These are phyloP conservation scores for Nidularia pulvinata DNA, from an alignment of 768 basidiomycete species.

Conservation along the genomic window DNA sequence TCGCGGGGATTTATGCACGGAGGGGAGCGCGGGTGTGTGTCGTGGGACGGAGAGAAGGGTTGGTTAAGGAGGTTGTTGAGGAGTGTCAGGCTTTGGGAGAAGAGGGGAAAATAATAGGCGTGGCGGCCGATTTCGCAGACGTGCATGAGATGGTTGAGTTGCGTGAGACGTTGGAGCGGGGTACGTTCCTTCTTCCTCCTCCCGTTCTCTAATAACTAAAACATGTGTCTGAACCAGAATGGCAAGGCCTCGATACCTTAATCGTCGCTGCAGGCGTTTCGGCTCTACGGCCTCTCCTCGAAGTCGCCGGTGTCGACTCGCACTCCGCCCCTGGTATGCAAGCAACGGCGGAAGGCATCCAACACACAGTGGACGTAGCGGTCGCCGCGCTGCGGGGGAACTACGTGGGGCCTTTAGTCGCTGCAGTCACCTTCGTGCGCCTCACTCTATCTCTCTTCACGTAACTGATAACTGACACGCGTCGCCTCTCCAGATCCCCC, in stretches of 20 bases:
- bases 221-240: constrained; percentile 42
- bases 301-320: constrained; percentile 57
- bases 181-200: constrained; percentile 33
- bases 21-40: constrained; percentile 79
- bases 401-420: constrained; percentile 67
- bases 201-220: background rate
- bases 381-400: constrained; percentile 60
- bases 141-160: constrained; percentile 68
- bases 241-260: constrained; percentile 83
- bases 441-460: background rate
- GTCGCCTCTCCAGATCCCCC: constrained; percentile 58
- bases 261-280: constrained; percentile 85
- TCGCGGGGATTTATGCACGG: constrained; percentile 70
- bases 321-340: constrained; percentile 26
- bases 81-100: constrained; percentile 47
- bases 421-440: constrained; percentile 73
- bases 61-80: constrained; percentile 54
- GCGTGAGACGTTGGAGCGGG: constrained; percentile 46
- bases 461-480: background rate
- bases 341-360: constrained; percentile 54
- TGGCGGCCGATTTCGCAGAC: constrained; percentile 63
- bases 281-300: constrained; percentile 74
- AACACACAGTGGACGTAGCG: constrained; percentile 56
- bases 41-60: constrained; percentile 61
- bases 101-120: constrained; percentile 36